phyloP scores from a whole-genome alignment of 2,329 filamentous ascomycete genomes.

The Zymoseptoria brevis region DNA sequence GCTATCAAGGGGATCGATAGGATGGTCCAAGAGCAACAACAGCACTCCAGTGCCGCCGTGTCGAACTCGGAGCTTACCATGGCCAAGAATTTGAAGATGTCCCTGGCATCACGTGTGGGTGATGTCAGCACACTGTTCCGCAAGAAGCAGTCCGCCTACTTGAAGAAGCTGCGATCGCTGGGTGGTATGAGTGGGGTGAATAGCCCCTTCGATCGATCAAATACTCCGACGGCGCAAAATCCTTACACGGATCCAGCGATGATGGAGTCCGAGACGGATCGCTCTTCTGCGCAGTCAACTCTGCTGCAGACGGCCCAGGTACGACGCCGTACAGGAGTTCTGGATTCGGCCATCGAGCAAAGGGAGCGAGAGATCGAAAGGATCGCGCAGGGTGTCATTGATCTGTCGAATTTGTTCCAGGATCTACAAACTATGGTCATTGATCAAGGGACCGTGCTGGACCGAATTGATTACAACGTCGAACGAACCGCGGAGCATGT shows the following conservation, averaged over 20 bases:
- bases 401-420: constrained; percentile 91
- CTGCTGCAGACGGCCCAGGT: constrained; percentile 62
- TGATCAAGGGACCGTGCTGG: constrained; percentile 45
- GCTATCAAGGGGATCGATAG: constrained; percentile 80
- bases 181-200: constrained; percentile 34
- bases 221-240: constrained; percentile 44
- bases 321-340: constrained; percentile 55
- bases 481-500: constrained; percentile 92
- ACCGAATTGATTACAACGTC: constrained; percentile 70
- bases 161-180: constrained; percentile 53
- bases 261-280: constrained; percentile 87
- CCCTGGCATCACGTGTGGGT: constrained; percentile 77
- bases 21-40: constrained; percentile 75
- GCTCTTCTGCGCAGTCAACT: constrained; percentile 82
- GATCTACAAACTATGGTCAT: constrained; percentile 86
- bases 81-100: constrained; percentile 93
- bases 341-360: constrained; percentile 79
- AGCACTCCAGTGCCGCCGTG: constrained; percentile 53
- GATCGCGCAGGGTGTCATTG: constrained; percentile 96
- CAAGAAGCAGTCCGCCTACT: constrained; percentile 93
- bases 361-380: constrained; percentile 95
- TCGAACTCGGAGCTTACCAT: constrained; percentile 84
- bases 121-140: constrained; percentile 86
- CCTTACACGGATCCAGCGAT: constrained; percentile 78
- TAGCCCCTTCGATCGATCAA: constrained; percentile 41